A percentile compares a stretch with the other conserved stretches of the same genome.
Conservation (phyloP, 768 basidiomycete genomes). For the Pleurotus salmoneostramineus region DNA sequence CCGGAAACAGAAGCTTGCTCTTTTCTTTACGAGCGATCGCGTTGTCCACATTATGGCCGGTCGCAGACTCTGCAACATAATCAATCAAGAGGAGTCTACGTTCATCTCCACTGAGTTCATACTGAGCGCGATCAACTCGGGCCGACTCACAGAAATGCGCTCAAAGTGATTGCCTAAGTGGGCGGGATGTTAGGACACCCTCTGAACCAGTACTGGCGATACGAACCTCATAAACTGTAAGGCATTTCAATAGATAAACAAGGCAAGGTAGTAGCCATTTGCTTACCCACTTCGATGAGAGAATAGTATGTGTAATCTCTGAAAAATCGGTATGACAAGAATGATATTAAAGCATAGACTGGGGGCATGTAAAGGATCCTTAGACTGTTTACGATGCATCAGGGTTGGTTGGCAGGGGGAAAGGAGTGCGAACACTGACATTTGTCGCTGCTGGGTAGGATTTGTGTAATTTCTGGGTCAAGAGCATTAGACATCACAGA, state of each 20-base stretch:
- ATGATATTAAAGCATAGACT: constrained; percentile 78
- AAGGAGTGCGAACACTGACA: constrained; percentile 40
- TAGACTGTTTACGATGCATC: constrained; percentile 35
- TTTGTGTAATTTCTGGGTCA: constrained; percentile 63
- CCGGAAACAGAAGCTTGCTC: constrained; percentile 62
- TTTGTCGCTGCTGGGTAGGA: constrained; percentile 72
- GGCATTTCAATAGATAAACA: constrained; percentile 4
- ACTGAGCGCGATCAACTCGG: not conserved
- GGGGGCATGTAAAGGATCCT: constrained; percentile 84
- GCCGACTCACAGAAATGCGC: constrained; percentile 73
- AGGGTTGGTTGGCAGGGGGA: not conserved
- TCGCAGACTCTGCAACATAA: constrained; percentile 71
- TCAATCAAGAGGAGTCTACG: constrained; percentile 75
- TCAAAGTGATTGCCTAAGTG: constrained; percentile 71
- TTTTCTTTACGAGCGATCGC: constrained; percentile 83
- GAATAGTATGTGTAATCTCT: constrained; percentile 61
- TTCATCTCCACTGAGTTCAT: not conserved
- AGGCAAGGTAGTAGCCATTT: not conserved
- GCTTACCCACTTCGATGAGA: constrained; percentile 39
- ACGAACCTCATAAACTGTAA: constrained; percentile 66
- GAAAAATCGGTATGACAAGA: constrained; percentile 84
- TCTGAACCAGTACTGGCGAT: no score
- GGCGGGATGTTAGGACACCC: no score
- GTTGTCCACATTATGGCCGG: constrained; percentile 56
- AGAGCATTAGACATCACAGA: not conserved